phyloP scores from a whole-genome alignment of 2,329 filamentous ascomycete species.

The Nemania sp. region DNA sequence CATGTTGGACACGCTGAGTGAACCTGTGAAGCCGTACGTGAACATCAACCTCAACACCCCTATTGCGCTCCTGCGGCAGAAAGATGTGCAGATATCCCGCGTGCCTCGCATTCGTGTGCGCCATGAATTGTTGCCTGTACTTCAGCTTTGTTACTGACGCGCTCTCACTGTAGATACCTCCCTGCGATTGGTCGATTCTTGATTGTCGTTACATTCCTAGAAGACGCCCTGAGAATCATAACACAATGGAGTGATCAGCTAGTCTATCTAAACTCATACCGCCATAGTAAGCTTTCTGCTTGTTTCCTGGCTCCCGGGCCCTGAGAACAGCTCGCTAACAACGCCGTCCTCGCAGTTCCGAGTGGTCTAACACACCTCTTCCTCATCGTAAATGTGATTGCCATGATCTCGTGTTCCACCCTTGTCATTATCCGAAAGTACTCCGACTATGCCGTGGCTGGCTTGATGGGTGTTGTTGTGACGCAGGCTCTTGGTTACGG shows the following conservation, averaged over 20 bases:
- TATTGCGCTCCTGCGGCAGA: not conserved
- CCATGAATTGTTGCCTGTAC: slow-evolving; percentile 7
- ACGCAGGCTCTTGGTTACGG: slow-evolving; percentile 96
- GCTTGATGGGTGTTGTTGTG: slow-evolving; percentile 90
- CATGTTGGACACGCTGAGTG: slow-evolving; percentile 84
- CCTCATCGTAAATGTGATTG: slow-evolving; percentile 88
- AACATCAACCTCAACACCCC: slow-evolving; percentile 29
- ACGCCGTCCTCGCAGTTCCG: slow-evolving; percentile 72
- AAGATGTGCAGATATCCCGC: slow-evolving; percentile 15
- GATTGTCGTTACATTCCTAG: slow-evolving; percentile 98
- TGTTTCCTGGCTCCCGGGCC: not conserved
- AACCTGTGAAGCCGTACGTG: slow-evolving; percentile 94
- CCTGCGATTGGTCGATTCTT: slow-evolving; percentile 96
- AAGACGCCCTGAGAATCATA: slow-evolving; percentile 94
- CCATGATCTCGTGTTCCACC: slow-evolving; percentile 84
- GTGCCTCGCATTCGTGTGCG: not conserved
- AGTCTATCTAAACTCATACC: slow-evolving; percentile 90
- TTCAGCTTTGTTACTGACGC: slow-evolving; percentile 43
- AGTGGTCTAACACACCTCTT: slow-evolving; percentile 91
- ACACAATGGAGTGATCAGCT: slow-evolving; percentile 98
- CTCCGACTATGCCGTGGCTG: slow-evolving; percentile 91
- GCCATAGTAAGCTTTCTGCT: slow-evolving; percentile 77
- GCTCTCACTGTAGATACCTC: slow-evolving; percentile 74
- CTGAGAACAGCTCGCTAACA: slow-evolving; percentile 39
- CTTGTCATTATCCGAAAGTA: slow-evolving; percentile 93